Evolutionary conservation across 768 basidiomycete species (phyloP), one percentile per base, ranked within the genome.

Genomic region (Termitomyces sp.): DNA sequence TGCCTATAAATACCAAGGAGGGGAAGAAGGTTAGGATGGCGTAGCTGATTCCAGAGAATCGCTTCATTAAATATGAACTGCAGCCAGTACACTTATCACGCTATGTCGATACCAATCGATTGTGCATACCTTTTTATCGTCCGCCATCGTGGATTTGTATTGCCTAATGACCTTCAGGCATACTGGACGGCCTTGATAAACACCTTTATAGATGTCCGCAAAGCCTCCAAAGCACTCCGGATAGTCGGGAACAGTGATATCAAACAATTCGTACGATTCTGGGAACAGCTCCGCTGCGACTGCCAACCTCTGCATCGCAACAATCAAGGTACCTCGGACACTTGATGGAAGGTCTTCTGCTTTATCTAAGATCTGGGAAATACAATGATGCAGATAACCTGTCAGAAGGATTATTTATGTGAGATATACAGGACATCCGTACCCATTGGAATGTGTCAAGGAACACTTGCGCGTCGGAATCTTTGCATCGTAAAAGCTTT

Each of bases 11-110:
- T 49, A 2, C 55, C 55, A 22, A 48, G 28, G 46, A 56, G 38
- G 7, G 55, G 55, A n/a, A 56, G 45, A 33, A 56, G n/a, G 36
- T 56, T 56, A 8, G 33, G 42, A 30, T 54, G 43, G n/a, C 20
- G 43, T 32, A 45, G 35, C 22, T 54, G 53, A 13, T 42, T 42
- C 53, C 53, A 54, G 18, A 54, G 38, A 22, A 53, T n/a, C 6
- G 40, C 52, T 18, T 53, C 52, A 4, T 35, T 55, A 3, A 8
- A 30, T 46, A 30, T 3, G 2, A 18, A 13, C 54, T 44, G n/a
- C 12, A 46, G 26, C 24, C 20, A 16, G 44, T 6, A 24, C 6
- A 5, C 4, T 22, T 10, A 12, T 22, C 20, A 16, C 12, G 16
- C 3, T 26, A 14, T 13, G 8, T 42, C n/a, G 42, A 9, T 12